Conservation (phyloP, 768 basidiomycete genomes). For the Cytidiella melzeri region DNA sequence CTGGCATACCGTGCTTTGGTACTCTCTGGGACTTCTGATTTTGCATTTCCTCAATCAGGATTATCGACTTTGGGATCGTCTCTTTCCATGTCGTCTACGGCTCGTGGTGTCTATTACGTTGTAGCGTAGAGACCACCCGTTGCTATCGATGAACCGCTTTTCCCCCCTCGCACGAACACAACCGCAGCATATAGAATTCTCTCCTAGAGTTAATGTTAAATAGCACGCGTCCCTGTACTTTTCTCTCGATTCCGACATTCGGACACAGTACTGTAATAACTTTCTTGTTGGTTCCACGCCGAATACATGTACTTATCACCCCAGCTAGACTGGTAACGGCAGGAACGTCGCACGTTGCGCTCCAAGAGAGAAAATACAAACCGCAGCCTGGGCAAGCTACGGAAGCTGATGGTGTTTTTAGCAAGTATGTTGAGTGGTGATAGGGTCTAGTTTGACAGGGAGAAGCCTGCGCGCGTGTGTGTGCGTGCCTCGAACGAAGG, state of each 20-base stretch:
- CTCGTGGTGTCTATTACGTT: neutral
- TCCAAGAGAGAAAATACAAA: neutral
- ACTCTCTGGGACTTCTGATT: conserved; percentile 67
- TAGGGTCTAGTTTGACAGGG: neutral
- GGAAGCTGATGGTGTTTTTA: too few relatives aligned
- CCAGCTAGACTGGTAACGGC: too few relatives aligned
- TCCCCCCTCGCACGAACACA: neutral
- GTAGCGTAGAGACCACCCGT: neutral
- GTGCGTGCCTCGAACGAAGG: too few relatives aligned
- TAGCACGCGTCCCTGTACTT: too few relatives aligned
- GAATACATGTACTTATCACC: neutral
- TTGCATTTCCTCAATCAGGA: too few relatives aligned
- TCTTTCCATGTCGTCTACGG: neutral
- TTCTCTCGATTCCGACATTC: neutral
- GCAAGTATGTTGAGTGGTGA: neutral
- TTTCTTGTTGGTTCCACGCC: too few relatives aligned
- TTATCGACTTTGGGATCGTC: too few relatives aligned
- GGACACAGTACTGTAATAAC: neutral
- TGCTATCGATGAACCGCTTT: too few relatives aligned
- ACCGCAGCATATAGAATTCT: too few relatives aligned
- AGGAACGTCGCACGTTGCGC: neutral
- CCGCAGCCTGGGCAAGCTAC: too few relatives aligned
- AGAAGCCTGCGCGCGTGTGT: conserved; percentile 1
- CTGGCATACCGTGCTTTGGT: conserved; percentile 37
- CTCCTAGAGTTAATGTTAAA: neutral